Conservation (phyloP, 2,329 filamentous ascomycete genomes). For the Calonectria naviculata region DNA sequence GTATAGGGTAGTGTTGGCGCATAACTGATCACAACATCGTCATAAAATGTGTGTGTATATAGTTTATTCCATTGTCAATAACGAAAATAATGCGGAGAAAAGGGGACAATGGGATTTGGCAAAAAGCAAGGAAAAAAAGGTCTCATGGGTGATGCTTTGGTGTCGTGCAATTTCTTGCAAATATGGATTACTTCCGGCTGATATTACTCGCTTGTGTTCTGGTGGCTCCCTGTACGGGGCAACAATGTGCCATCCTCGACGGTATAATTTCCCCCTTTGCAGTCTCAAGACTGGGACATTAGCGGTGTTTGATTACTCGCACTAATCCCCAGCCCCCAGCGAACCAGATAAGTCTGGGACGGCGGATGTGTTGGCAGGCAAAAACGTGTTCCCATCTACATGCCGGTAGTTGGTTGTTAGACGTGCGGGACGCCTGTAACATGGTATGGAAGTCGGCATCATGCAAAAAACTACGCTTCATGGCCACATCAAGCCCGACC, state of each 20-base stretch:
- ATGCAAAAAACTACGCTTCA: not conserved
- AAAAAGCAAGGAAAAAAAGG: no score
- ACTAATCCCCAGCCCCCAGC: not conserved
- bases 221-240: not conserved
- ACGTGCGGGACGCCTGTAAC: not conserved
- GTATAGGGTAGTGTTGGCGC: constrained; percentile 9
- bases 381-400: not conserved
- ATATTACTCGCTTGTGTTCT: not conserved
- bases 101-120: no score
- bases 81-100: no score
- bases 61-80: no score
- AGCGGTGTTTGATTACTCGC: not conserved
- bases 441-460: not conserved
- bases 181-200: not conserved
- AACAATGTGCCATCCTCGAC: not conserved
- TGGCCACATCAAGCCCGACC: not conserved
- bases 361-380: not conserved
- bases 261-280: not conserved
- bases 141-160: not conserved
- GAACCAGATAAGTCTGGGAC: not conserved
- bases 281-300: not conserved
- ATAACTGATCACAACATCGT: not conserved
- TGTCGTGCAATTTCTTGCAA: not conserved
- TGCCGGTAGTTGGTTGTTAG: not conserved
- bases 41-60: no score